Base-by-base conservation (phyloP, 192 early-diverging fungal genomes). In the Backusella macrospora region DNA sequence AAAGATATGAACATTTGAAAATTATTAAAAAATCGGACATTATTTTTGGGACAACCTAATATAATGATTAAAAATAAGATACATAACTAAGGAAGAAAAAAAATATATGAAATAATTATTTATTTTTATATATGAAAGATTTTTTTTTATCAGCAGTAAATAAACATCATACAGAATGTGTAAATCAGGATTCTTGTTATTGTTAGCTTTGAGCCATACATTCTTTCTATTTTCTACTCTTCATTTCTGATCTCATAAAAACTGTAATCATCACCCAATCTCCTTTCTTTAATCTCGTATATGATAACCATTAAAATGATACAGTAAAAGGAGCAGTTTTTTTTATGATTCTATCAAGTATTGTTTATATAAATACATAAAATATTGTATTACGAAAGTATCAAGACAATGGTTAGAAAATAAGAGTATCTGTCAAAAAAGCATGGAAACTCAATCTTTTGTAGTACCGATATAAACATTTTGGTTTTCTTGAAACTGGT, bases 161-260 rank as follows among this genome's bases (percentile, higher is more conserved):
- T 48, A 48, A n/a, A 48, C 16, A 49, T 49, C 48, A 49, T 7
- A 49, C 18, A 49, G 16, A 49, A 49, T 49, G 48, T 21, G 18
- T 52, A 52, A 18, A 52, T 52, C 48, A 52, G 48, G 48, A 18
- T 55, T 55, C 49, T 55, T 55, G 21, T 55, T 55, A 55, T 55
- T 55, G 21, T 21, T 55, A 55, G 23, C 49, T 26, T 23, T 59
- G 21, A 59, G 12, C 18, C 26, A 5, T 59, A 18, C 21, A 13
- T 26, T 5, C 4, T 59, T 59, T 26, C 52, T 59, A 59, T 59
- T 59, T 13, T 59, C 52, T 59, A 59, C 7, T 9, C n/a, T 52
- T 52, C 9, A 18, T 26, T 4, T 10, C 4, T 59, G 52, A 59
- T 59, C 21, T 55, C 0, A 23, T 12, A 18, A 23, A 12, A 0